Evolutionary conservation across 192 early-diverging fungal genomes (phyloP), one percentile per base, ranked within the genome.

Genomic region (Powellomyces hirtus): DNA sequence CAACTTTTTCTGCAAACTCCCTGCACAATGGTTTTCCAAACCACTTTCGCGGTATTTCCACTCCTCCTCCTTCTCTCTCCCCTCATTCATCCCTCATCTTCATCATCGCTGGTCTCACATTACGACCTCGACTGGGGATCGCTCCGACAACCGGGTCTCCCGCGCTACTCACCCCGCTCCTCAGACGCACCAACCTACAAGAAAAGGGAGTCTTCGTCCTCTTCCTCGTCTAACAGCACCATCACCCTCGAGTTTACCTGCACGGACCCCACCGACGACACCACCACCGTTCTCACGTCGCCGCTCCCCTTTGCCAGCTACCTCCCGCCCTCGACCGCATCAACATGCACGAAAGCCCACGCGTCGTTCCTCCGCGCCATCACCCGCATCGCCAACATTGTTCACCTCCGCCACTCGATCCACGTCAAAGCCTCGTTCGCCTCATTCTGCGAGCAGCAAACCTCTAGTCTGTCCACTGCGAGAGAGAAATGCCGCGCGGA

Each of bases 351-450:
- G n/a, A 62, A 62, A 30, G 69, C 69, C 34, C 59, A 71, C 35
- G 38, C 59, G 20, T 50, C 69, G 1, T 53, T 71, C 33, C 38
- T 71, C 7, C 45, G 59, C 50, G 68, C 62, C 33, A 38, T 67
- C 1, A 31, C 46, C 22, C 59, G 71, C 20, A 49, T 80, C 22
- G 61, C 71, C 24, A 36, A 52, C 34, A 46, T 57, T 11, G 27
- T 80, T 16, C 60, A 66, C 37, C 55, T 80, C 20, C 63, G 38
- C 50, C 31, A 33, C 4, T 64, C 57, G 14, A 55, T 80, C 6
- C 66, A 24, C 6, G 38, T 77, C 3, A 34, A 34, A 4, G 44
- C 62, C 2, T 18, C 35, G 16, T 74, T 76, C 33, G 29, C 26
- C 40, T 68, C 68, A 4, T 64, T 62, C 40, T 80, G 79, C 52